Conservation (phyloP, 805 yeast species). For the Myxozyma monticola region DNA sequence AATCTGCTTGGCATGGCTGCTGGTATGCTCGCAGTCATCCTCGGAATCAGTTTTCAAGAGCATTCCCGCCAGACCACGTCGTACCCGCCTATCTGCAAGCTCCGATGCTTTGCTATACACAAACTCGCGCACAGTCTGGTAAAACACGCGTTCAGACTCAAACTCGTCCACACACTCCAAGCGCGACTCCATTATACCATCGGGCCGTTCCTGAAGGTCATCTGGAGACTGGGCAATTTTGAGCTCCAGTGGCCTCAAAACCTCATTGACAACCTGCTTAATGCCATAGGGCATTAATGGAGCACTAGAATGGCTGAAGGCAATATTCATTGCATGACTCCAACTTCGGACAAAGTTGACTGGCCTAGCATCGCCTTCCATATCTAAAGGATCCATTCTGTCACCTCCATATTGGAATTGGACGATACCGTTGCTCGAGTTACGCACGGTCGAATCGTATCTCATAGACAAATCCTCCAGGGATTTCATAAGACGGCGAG, state of each 20-base stretch:
- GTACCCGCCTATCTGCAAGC: constrained; percentile 58
- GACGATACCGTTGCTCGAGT: constrained; percentile 93
- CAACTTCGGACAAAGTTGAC: constrained; percentile 92
- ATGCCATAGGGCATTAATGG: constrained; percentile 74
- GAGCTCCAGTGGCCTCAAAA: constrained; percentile 62
- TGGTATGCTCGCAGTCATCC: constrained; percentile 43
- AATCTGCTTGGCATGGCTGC: constrained; percentile 41
- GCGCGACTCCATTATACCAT: constrained; percentile 41
- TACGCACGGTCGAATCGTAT: constrained; percentile 92
- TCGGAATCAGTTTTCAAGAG: constrained; percentile 41
- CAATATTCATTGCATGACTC: constrained; percentile 82
- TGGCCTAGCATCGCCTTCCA: constrained; percentile 98
- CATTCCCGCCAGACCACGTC: constrained; percentile 51
- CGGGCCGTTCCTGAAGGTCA: constrained; percentile 35
- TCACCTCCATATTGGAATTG: constrained; percentile 99
- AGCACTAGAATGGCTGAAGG: constrained; percentile 55
- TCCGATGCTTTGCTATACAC: constrained; percentile 55
- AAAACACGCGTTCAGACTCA: constrained; percentile 86
- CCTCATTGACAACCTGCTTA: constrained; percentile 51
- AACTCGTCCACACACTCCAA: constrained; percentile 66
- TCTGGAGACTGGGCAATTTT: constrained; percentile 62
- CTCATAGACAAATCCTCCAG: constrained; percentile 91
- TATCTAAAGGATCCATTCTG: constrained; percentile 95
- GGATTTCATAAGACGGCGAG: constrained; percentile 96
- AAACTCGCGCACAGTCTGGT: constrained; percentile 69